Evolutionary conservation across 805 yeast species (phyloP).

Genomic region (Candida rishiriensis): DNA sequence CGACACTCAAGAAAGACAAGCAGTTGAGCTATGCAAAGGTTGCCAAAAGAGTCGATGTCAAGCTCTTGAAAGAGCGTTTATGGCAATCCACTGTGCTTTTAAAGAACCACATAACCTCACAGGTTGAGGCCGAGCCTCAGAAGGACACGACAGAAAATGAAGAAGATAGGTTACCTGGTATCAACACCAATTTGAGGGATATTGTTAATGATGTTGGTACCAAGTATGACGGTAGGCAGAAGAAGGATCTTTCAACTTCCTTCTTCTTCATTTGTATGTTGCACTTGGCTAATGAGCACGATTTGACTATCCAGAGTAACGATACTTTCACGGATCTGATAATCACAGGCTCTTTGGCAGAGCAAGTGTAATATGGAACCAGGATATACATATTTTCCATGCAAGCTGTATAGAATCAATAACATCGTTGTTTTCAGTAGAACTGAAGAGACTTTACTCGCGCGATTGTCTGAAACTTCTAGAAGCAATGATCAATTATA

Average conservation of each 20-base stretch:
- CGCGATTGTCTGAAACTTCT: no score
- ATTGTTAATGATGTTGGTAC: conserved; percentile 22
- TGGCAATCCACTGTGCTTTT: conserved; percentile 49
- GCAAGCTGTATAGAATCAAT: no score
- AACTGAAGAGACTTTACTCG: no score
- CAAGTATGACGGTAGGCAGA: conserved; percentile 53
- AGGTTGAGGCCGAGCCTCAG: conserved; percentile 4
- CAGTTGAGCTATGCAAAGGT: conserved; percentile 59
- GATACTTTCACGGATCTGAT: conserved; percentile 24
- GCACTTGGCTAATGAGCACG: conserved; percentile 85
- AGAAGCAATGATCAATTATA: no score
- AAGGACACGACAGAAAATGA: neutral
- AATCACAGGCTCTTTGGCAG: conserved; percentile 8
- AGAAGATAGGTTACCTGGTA: neutral
- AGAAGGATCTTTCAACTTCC: conserved; percentile 73
- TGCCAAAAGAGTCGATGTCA: conserved; percentile 78
- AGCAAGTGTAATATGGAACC: no score
- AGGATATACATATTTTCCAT: no score
- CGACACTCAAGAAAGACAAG: conserved; percentile 29
- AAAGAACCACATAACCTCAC: neutral
- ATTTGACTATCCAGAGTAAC: conserved; percentile 50
- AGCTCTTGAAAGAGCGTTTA: conserved; percentile 64
- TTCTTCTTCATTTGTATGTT: conserved; percentile 79
- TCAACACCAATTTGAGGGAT: conserved; percentile 15
- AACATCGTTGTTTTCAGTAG: no score